phyloP scores from a whole-genome alignment of 352 stramenopile species.

The Phytophthora fragariae region DNA sequence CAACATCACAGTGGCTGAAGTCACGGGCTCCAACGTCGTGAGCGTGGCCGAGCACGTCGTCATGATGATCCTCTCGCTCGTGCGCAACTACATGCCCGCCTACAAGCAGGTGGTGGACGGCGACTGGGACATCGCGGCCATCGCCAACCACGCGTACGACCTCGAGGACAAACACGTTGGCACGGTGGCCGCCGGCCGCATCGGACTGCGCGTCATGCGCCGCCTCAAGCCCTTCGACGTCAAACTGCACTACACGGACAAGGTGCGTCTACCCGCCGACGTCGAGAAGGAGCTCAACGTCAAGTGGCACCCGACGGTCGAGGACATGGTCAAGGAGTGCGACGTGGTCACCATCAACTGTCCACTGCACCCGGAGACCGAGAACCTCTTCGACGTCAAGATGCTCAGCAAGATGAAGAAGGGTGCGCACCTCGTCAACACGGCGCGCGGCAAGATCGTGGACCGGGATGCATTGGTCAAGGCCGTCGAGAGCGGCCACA shows the following conservation, averaged over 20 bases:
- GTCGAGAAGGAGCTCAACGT: slow-evolving; percentile 58
- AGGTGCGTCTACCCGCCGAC: slow-evolving; percentile 42
- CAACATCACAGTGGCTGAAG: slow-evolving; percentile 52
- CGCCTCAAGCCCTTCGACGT: slow-evolving; percentile 56
- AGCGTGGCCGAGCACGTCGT: slow-evolving; percentile 58
- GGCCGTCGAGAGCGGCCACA: slow-evolving; percentile 43
- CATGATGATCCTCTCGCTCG: slow-evolving; percentile 49
- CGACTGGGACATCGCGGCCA: slow-evolving; percentile 52
- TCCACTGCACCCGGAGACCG: slow-evolving; percentile 70
- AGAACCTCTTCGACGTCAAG: slow-evolving; percentile 70
- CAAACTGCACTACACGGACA: slow-evolving; percentile 60
- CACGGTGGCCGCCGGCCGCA: slow-evolving; percentile 48
- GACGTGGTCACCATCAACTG: slow-evolving; percentile 84
- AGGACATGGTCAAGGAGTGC: slow-evolving; percentile 58
- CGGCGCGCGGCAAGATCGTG: slow-evolving; percentile 81
- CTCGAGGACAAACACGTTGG: slow-evolving; percentile 55
- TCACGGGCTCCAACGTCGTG: slow-evolving; percentile 56
- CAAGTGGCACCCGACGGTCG: slow-evolving; percentile 41
- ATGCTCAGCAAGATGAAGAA: slow-evolving; percentile 73
- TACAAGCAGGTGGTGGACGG: slow-evolving; percentile 52
- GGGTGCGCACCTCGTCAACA: slow-evolving; percentile 83
- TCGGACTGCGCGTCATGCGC: slow-evolving; percentile 45
- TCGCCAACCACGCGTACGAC: slow-evolving; percentile 47
- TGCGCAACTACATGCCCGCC: slow-evolving; percentile 59
- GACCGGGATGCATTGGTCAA: slow-evolving; percentile 60